Evolutionary conservation across 441 rosid genomes (phyloP).

Genomic region (Bruguiera hainesii): DNA sequence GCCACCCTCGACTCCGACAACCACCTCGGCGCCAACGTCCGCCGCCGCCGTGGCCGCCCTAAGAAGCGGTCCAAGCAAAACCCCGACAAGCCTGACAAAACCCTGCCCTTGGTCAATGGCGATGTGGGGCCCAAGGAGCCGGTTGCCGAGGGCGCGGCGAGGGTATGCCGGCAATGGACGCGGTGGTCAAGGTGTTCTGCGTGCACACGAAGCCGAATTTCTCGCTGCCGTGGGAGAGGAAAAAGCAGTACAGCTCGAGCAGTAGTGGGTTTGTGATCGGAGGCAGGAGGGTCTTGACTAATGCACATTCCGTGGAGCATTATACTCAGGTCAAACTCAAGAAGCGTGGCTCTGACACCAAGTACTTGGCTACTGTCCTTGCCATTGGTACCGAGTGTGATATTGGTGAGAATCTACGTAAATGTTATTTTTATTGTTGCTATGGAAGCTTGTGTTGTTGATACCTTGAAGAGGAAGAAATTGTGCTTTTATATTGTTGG

Average conservation of each 20-base stretch:
- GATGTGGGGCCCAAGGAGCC: constrained; percentile 16
- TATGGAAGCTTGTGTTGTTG: too few species aligned
- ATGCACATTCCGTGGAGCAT: constrained; percentile 92
- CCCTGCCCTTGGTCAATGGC: neutral
- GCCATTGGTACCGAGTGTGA: constrained; percentile 93
- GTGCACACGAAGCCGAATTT: constrained; percentile 91
- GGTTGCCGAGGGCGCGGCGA: constrained; percentile 23
- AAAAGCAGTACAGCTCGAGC: constrained; percentile 79
- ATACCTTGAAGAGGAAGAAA: too few species aligned
- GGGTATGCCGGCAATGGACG: constrained; percentile 79
- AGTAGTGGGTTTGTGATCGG: constrained; percentile 76
- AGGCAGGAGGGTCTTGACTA: constrained; percentile 76
- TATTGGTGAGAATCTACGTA: constrained; percentile 44
- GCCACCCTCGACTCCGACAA: neutral
- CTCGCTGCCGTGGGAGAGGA: constrained; percentile 88
- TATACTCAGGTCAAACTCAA: constrained; percentile 83
- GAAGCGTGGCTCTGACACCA: constrained; percentile 83
- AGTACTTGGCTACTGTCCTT: constrained; percentile 76
- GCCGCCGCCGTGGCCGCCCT: neutral
- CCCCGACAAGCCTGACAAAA: neutral
- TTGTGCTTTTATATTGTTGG: too few species aligned
- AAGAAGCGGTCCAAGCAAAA: neutral
- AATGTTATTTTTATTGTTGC: too few species aligned
- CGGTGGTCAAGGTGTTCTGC: constrained; percentile 87
- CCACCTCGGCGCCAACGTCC: neutral